A percentile compares a stretch with the other conserved stretches of the same genome.
Evolutionary conservation across 164 flowering plant species (phyloP).

Genomic region (Magnolia sinica): DNA sequence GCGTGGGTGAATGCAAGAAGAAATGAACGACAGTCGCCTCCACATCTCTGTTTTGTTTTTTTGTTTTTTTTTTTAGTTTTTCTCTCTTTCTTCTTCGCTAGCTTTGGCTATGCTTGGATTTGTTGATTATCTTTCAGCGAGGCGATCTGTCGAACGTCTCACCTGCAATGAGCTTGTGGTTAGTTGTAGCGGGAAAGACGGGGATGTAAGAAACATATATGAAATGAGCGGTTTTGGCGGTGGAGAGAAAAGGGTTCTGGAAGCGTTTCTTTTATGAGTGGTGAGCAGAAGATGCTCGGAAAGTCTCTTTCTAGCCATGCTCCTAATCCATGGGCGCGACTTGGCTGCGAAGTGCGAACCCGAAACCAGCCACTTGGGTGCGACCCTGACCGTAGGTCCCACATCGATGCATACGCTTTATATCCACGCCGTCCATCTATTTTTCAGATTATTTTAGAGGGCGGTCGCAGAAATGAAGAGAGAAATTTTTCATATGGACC

Average conservation of each 20-base stretch:
- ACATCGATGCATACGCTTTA: no score
- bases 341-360: no score
- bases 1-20: conserved; percentile 8
- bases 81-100: no score
- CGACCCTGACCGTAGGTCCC: no score
- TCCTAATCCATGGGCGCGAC: no score
- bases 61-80: not conserved
- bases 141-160: not conserved
- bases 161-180: not conserved
- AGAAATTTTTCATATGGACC: no score
- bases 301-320: no score
- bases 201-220: not conserved
- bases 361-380: no score
- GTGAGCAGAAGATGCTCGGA: not conserved
- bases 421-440: no score
- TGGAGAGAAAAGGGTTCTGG: not conserved
- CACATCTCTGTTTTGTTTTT: conserved; percentile 12
- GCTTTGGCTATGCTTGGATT: not conserved
- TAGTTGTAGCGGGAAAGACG: not conserved
- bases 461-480: no score
- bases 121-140: not conserved
- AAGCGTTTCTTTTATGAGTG: not conserved
- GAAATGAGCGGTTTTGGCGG: not conserved
- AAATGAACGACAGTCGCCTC: conserved; percentile 16
- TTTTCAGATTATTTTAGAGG: no score